phyloP scores from a whole-genome alignment of 2,329 filamentous ascomycete genomes.

The Pestalotiopsis sp. region DNA sequence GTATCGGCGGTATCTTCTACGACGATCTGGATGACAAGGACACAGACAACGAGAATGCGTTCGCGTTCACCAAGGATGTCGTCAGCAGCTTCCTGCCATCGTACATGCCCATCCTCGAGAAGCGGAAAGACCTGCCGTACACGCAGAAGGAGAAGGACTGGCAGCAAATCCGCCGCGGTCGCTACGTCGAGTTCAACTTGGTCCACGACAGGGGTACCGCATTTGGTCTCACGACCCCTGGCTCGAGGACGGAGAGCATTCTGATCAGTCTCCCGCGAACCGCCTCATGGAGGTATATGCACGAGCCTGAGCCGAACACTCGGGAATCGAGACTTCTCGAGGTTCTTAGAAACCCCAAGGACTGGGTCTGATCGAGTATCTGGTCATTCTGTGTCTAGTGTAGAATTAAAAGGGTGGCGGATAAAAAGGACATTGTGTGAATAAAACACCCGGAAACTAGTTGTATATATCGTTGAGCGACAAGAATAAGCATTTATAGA shows the following conservation, averaged over 20 bases:
- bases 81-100: slow-evolving; percentile 86
- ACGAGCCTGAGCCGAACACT: slow-evolving; percentile 74
- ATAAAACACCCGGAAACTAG: background rate
- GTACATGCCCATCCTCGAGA: slow-evolving; percentile 87
- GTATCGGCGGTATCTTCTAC: slow-evolving; percentile 97
- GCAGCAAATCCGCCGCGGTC: slow-evolving; percentile 93
- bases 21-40: slow-evolving; percentile 90
- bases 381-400: background rate
- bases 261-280: slow-evolving; percentile 95
- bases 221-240: slow-evolving; percentile 92
- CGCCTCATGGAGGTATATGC: slow-evolving; percentile 95
- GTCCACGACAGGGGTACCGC: slow-evolving; percentile 95
- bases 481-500: background rate
- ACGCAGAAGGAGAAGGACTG: slow-evolving; percentile 87
- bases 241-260: slow-evolving; percentile 92
- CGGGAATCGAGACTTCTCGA: slow-evolving; percentile 81
- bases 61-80: slow-evolving; percentile 85
- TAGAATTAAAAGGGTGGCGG: background rate
- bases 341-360: slow-evolving; percentile 65
- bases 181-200: slow-evolving; percentile 98
- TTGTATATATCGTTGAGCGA: slow-evolving; percentile 1
- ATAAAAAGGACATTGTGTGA: background rate
- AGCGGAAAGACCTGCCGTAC: slow-evolving; percentile 89
- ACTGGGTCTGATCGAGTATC: slow-evolving; percentile 59
- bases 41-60: slow-evolving; percentile 85